Conservation (phyloP, 2,329 filamentous ascomycete species). For the Aspergillus tubingensis region DNA sequence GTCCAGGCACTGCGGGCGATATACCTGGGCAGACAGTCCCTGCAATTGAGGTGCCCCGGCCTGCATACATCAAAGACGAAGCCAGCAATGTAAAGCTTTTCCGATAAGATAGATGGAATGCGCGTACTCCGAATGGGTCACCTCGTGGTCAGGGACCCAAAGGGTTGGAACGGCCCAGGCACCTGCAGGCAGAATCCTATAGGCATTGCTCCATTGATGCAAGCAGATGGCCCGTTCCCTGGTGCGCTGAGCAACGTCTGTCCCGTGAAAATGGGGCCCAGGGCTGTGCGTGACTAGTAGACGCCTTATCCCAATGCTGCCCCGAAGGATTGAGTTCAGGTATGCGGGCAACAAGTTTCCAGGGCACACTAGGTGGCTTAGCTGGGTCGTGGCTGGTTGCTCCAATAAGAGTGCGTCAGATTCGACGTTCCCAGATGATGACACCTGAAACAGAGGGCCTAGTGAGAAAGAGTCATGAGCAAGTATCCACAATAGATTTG, state of each 20-base stretch:
- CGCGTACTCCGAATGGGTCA: background rate
- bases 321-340: constrained; percentile 3
- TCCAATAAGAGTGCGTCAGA: background rate
- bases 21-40: background rate
- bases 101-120: background rate
- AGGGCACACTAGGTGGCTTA: background rate
- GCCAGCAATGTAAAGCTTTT: background rate
- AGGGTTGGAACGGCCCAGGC: background rate
- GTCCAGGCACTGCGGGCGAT: background rate
- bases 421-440: background rate
- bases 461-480: background rate
- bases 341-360: background rate
- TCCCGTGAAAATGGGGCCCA: background rate
- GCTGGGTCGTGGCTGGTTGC: background rate
- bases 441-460: background rate
- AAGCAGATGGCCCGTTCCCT: background rate
- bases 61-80: background rate
- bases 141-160: background rate
- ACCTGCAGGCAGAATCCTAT: background rate
- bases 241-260: background rate
- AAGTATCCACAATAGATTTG: background rate
- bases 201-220: background rate
- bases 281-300: background rate
- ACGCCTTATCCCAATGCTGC: background rate
- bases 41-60: background rate